Percentiles rank a stretch among this genome's conserved stretches.
Evolutionary conservation across 108 stramenopile species (phyloP).

Genomic region (Pseudonitzschia pungens): DNA sequence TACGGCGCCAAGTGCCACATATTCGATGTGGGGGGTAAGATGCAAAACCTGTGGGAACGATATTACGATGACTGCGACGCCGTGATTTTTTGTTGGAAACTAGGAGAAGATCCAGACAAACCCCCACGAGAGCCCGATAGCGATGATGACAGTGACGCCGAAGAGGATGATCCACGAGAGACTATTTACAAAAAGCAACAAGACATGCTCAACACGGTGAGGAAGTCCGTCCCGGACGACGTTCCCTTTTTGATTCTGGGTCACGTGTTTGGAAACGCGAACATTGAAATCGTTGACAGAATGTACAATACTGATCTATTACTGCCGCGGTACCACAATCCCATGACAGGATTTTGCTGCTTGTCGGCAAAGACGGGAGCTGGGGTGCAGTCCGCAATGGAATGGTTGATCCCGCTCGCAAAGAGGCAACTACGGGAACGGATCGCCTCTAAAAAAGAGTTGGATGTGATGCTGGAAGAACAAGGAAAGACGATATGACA

Average conservation of each 20-base stretch:
- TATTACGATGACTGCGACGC: conserved; percentile 82
- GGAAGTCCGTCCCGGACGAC: conserved; percentile 44
- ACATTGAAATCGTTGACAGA: conserved; percentile 18
- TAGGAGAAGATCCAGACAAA: conserved; percentile 20
- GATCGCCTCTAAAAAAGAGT: conserved; percentile 22
- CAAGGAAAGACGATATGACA: neutral
- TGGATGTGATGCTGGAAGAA: conserved; percentile 6
- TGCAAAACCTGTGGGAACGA: conserved; percentile 78
- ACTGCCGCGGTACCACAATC: conserved; percentile 50
- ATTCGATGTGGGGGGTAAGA: conserved; percentile 76
- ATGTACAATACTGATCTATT: conserved; percentile 33
- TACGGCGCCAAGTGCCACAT: conserved; percentile 66
- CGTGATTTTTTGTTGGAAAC: conserved; percentile 68
- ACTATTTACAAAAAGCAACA: conserved; percentile 31
- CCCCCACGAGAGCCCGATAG: conserved; percentile 36
- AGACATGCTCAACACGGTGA: conserved; percentile 40
- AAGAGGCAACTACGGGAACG: conserved; percentile 48
- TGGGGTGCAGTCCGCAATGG: conserved; percentile 73
- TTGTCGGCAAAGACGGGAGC: conserved; percentile 76
- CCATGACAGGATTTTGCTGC: conserved; percentile 53
- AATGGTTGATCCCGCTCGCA: conserved; percentile 62
- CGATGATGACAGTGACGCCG: conserved; percentile 11
- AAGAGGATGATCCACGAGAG: conserved; percentile 16
- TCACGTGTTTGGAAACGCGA: conserved; percentile 42
- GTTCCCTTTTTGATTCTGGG: conserved; percentile 54